Conservation (phyloP, 139 green algal species). For the Volvox reticuliferus region DNA sequence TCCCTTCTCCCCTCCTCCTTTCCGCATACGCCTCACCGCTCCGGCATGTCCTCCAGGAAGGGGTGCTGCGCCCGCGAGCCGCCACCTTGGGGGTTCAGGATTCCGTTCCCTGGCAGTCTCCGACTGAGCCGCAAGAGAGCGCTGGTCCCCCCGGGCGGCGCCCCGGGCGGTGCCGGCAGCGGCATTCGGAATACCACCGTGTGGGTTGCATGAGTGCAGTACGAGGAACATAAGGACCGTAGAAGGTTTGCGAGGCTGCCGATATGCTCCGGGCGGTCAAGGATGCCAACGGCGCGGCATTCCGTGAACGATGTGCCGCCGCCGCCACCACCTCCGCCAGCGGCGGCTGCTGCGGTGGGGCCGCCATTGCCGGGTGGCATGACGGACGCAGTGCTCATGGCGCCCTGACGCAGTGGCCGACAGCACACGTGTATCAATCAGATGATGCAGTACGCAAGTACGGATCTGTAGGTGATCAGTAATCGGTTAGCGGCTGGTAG, state of each 20-base stretch:
- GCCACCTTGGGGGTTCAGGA: neutral
- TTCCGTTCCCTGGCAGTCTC: neutral
- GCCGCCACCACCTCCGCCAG: neutral
- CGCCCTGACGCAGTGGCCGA: neutral
- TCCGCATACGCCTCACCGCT: neutral
- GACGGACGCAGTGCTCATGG: slow-evolving; percentile 12
- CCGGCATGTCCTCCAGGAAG: slow-evolving; percentile 32
- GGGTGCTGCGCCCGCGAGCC: neutral
- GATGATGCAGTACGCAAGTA: too few relatives aligned
- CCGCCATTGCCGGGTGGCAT: neutral
- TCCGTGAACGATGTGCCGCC: slow-evolving; percentile 3
- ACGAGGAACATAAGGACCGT: slow-evolving; percentile 20
- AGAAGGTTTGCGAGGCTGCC: slow-evolving; percentile 16
- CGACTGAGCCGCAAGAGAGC: neutral
- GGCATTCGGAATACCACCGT: slow-evolving; percentile 12
- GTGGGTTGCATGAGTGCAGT: slow-evolving; percentile 21
- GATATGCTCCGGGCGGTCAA: neutral
- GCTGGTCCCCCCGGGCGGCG: slow-evolving; percentile 8
- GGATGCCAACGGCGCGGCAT: slow-evolving; percentile 24
- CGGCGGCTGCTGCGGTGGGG: neutral
- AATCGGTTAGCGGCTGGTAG: too few relatives aligned
- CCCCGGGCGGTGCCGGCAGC: slow-evolving; percentile 5
- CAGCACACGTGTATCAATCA: neutral
- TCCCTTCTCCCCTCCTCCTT: too few relatives aligned
- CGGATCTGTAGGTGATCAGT: too few relatives aligned